Evolutionary conservation across 2,329 filamentous ascomycete genomes (phyloP), one percentile per base, ranked within the genome.

Genomic region (Tolypocladium album): DNA sequence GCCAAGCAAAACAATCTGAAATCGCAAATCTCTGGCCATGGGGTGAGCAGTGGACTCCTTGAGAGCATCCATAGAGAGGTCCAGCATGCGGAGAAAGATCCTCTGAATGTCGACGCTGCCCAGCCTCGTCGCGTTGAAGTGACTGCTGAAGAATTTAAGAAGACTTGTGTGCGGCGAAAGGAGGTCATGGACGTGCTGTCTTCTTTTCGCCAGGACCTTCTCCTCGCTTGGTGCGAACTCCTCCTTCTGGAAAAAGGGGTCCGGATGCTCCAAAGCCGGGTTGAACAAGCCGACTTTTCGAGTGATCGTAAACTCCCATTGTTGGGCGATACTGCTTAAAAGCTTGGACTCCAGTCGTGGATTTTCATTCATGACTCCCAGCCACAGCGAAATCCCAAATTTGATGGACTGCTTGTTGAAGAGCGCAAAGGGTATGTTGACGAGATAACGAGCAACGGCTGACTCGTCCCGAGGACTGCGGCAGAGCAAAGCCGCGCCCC

Each of bases 381-480:
- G 85, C 94, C 94, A 99, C 8, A 99, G 78, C 4, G 94, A 97
- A 42, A 97, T 89, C 7, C 94, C 95, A 57, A 97, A 84, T 70
- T 96, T 96, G 71, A 99, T 94, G 2, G 92, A 94, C 68, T 96
- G 89, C 71, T 96, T 96, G 6, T 89, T 95, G 71, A 99, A 97
- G 55, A 96, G 84, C 47, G 85, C 84, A 73, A 99, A 99, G 0
- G 94, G 95, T 62, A 99, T 94, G 65, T 85, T 88, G 63, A 99
- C 93, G 20, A 99, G 81, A 68, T 95, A 88, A 68, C 93, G 89
- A 15, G 91, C 86, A 60, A 97, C 87, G 1, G 88, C 84, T 60
- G 88, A 88, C 69, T 92, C 88, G 63, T 92, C 88, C 53, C 83
- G 84, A 62, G 86, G 83, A 64, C 85, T 88, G 59, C 89, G 86